Evolutionary conservation across 257 asterid species (phyloP).

Genomic region (Nicotiana otophora): DNA sequence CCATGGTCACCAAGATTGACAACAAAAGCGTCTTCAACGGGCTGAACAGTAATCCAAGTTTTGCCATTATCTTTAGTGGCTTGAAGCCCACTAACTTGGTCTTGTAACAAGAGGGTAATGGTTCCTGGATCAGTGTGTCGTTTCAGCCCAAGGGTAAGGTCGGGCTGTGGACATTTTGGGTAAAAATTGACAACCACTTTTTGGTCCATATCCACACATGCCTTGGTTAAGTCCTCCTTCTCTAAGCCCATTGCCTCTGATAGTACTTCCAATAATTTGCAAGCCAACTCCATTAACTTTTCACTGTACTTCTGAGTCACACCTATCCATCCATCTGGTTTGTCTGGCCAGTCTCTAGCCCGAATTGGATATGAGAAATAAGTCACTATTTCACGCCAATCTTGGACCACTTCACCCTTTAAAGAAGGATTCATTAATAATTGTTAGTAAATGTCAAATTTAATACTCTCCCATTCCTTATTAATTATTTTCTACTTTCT

Average conservation of each 20-base stretch:
- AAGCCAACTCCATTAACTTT: constrained; percentile 50
- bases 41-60: constrained; percentile 90
- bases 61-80: constrained; percentile 82
- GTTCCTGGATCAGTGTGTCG: constrained; percentile 94
- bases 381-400: constrained; percentile 92
- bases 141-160: constrained; percentile 69
- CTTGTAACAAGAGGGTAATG: constrained; percentile 76
- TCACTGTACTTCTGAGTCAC: constrained; percentile 53
- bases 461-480: background rate
- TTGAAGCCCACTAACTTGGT: constrained; percentile 88
- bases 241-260: constrained; percentile 82
- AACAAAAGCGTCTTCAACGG: constrained; percentile 77
- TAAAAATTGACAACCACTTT: constrained; percentile 80
- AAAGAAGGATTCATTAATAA: background rate
- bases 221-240: constrained; percentile 57
- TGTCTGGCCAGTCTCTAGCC: constrained; percentile 81
- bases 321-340: constrained; percentile 64
- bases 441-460: background rate
- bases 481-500: too few species aligned
- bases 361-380: constrained; percentile 66
- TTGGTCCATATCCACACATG: constrained; percentile 85
- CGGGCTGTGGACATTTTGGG: constrained; percentile 89
- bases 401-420: constrained; percentile 77
- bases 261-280: constrained; percentile 48
- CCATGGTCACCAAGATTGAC: constrained; percentile 92